phyloP scores from a whole-genome alignment of 257 asterid species.

The Linderniella brevidens region DNA sequence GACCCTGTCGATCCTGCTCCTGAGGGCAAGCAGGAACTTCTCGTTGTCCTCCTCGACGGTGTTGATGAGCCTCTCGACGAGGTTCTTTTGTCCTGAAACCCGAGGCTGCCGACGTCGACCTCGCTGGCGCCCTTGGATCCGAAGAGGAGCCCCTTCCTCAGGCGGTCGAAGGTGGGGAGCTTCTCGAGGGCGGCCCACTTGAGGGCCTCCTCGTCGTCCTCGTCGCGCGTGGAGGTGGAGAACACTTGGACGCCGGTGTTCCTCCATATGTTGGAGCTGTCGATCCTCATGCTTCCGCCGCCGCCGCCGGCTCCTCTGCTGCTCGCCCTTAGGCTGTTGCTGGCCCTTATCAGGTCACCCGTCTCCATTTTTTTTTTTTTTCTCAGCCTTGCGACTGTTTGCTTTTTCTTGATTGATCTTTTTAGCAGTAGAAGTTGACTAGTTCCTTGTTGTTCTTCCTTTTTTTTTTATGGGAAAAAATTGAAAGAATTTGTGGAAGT shows the following conservation, averaged over 20 bases:
- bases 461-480: too few species aligned
- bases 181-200: constrained; percentile 70
- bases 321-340: constrained; percentile 23
- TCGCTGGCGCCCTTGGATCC: constrained; percentile 39
- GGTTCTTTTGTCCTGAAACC: constrained; percentile 24
- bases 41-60: constrained; percentile 52
- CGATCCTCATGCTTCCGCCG: constrained; percentile 8
- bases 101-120: constrained; percentile 30
- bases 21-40: constrained; percentile 36
- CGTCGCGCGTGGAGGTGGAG: constrained; percentile 35
- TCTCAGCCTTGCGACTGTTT: too few species aligned
- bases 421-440: too few species aligned
- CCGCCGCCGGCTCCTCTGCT: constrained; percentile 14
- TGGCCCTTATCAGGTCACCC: constrained; percentile 8
- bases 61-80: constrained; percentile 35
- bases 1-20: constrained; percentile 42
- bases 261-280: constrained; percentile 33
- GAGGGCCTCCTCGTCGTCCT: constrained; percentile 59
- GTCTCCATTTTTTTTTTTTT: too few species aligned
- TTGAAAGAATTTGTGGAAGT: too few species aligned
- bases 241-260: constrained; percentile 25
- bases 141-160: constrained; percentile 40
- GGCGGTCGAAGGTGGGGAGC: constrained; percentile 51
- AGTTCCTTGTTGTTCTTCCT: too few species aligned
- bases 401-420: too few species aligned